These are phyloP conservation scores for Ilyonectria mors-panacis DNA, from an alignment of 2,329 filamentous ascomycete genomes.

Conservation along the genomic window DNA sequence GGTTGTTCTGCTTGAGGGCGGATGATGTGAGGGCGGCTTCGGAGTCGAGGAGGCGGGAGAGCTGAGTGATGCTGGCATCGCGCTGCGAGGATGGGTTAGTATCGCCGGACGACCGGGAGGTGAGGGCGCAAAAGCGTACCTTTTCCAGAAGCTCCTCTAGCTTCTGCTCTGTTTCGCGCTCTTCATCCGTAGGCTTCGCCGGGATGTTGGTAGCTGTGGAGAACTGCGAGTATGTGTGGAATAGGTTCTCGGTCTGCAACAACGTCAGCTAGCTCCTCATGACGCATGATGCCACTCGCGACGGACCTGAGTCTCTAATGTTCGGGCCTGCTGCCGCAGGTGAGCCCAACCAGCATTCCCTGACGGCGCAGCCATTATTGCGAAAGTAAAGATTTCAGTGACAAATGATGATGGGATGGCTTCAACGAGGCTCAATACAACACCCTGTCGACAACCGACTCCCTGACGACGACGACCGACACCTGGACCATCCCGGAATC, in stretches of 20 bases:
- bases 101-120: conserved; percentile 11
- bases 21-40: conserved; percentile 90
- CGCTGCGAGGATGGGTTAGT: conserved; percentile 68
- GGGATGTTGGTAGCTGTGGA: conserved; percentile 84
- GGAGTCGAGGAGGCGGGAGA: conserved; percentile 91
- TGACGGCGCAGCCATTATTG: conserved; percentile 66
- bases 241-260: conserved; percentile 83
- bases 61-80: conserved; percentile 84
- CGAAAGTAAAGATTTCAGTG: conserved; percentile 16
- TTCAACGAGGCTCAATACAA: conserved; percentile 28
- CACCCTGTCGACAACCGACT: conserved; percentile 36
- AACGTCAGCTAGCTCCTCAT: conserved; percentile 39
- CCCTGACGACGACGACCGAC: conserved; percentile 45
- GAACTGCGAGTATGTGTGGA: conserved; percentile 93
- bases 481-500: conserved; percentile 39
- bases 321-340: conserved; percentile 91
- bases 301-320: conserved; percentile 88
- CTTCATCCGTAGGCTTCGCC: conserved; percentile 87
- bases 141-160: conserved; percentile 88
- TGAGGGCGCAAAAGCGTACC: conserved; percentile 61
- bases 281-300: conserved; percentile 36
- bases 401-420: conserved; percentile 34
- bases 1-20: conserved; percentile 96
- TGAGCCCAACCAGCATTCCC: conserved; percentile 87
- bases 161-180: conserved; percentile 83